These are phyloP conservation scores for Polyporus tsugae DNA, from an alignment of 1,284 basidiomycete genomes.

Conservation along the genomic window DNA sequence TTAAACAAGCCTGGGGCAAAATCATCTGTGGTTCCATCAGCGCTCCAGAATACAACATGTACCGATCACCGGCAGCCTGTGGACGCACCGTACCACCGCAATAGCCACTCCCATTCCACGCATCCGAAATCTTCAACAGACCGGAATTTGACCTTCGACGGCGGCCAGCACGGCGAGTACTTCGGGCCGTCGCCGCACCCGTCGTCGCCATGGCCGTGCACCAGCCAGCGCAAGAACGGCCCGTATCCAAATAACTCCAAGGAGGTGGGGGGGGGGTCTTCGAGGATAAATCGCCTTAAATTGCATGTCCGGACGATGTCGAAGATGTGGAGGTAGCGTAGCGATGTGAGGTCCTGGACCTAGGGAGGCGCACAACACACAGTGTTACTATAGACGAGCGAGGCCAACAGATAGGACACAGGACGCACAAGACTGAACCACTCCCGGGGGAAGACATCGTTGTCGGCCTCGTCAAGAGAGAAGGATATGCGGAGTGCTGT, in stretches of 20 bases:
- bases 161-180: constrained; percentile 8
- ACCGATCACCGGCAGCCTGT: too few relatives aligned
- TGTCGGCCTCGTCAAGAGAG: not conserved
- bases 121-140: constrained; percentile 20
- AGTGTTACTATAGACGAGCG: not conserved
- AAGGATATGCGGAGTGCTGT: not conserved
- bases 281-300: constrained; percentile 7
- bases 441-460: not conserved
- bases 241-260: constrained; percentile 20
- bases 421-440: not conserved
- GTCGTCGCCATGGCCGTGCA: not conserved
- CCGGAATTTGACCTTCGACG: constrained; percentile 6
- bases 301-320: not conserved
- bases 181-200: not conserved
- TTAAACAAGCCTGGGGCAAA: not conserved
- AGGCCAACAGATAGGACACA: not conserved
- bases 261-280: constrained; percentile 18
- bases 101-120: constrained; percentile 24
- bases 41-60: not conserved
- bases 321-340: constrained; percentile 19
- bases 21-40: not conserved
- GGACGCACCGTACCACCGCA: not conserved
- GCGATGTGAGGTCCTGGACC: not conserved
- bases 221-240: not conserved
- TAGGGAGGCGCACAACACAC: not conserved